Conservation (phyloP, 2,329 filamentous ascomycete species). For the Fusarium verticillioides region DNA sequence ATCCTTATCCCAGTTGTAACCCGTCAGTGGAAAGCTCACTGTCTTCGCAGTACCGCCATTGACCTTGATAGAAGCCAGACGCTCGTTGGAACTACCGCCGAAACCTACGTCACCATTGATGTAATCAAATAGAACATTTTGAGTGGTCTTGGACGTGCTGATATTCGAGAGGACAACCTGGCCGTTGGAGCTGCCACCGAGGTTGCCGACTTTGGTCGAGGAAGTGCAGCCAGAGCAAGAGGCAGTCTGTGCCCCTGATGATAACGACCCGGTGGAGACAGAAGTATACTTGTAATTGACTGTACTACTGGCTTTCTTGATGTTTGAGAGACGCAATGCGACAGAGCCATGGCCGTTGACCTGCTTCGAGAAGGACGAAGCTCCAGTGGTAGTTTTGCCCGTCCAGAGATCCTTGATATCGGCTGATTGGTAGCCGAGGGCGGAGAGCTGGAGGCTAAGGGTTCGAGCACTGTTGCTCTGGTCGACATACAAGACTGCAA, state of each 20-base stretch:
- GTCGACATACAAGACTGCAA: not conserved
- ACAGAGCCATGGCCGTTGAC: not conserved
- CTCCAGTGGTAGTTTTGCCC: not conserved
- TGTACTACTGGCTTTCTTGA: not conserved
- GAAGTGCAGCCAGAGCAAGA: not conserved
- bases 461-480: not conserved
- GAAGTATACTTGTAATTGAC: not conserved
- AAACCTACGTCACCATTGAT: not conserved
- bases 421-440: not conserved
- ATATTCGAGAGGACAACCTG: not conserved
- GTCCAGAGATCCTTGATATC: not conserved
- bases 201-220: not conserved
- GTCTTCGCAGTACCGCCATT: not conserved
- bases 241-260: not conserved
- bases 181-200: not conserved
- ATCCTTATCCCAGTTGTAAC: not conserved
- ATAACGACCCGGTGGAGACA: not conserved
- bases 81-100: not conserved
- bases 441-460: not conserved
- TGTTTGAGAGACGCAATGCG: not conserved
- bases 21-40: not conserved
- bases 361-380: not conserved
- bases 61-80: not conserved
- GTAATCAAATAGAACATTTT: not conserved
- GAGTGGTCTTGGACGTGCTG: not conserved